Percentiles rank a stretch among this genome's conserved stretches.
Conservation (phyloP, 768 basidiomycete species). For the Leucocoprinus birnbaumii region DNA sequence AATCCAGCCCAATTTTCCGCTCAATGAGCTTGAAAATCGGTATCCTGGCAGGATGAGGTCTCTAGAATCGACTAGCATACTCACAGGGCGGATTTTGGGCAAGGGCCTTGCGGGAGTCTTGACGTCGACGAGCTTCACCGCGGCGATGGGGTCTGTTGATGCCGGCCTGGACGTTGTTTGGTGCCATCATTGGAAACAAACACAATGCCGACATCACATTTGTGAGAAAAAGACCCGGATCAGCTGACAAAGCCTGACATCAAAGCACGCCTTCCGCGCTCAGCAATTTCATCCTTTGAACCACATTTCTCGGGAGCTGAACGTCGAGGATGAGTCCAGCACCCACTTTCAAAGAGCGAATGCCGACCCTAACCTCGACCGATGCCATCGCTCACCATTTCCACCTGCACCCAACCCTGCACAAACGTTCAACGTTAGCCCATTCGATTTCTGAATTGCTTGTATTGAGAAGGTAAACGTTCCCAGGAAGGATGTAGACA, state of each 20-base stretch:
- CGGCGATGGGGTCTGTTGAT: background rate
- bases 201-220: background rate
- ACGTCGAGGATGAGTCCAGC: too few relatives aligned
- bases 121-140: conserved; percentile 30
- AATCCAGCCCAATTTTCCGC: conserved; percentile 35
- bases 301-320: background rate
- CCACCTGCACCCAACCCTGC: too few relatives aligned
- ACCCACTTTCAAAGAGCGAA: background rate
- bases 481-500: too few relatives aligned
- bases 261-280: too few relatives aligned
- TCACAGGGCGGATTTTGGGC: conserved; percentile 39
- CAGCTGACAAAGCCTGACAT: too few relatives aligned
- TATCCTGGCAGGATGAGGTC: conserved; percentile 15
- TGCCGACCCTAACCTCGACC: background rate
- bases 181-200: background rate
- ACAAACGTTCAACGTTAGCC: too few relatives aligned
- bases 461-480: too few relatives aligned
- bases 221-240: too few relatives aligned
- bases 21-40: conserved; percentile 23
- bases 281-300: background rate
- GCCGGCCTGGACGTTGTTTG: conserved; percentile 9
- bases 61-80: conserved; percentile 24
- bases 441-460: too few relatives aligned
- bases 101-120: conserved; percentile 33
- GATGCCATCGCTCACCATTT: too few relatives aligned